A percentile compares a stretch with the other conserved stretches of the same genome.
phyloP scores from a whole-genome alignment of 768 basidiomycete species.

The Porpolomopsis calyptriformis region DNA sequence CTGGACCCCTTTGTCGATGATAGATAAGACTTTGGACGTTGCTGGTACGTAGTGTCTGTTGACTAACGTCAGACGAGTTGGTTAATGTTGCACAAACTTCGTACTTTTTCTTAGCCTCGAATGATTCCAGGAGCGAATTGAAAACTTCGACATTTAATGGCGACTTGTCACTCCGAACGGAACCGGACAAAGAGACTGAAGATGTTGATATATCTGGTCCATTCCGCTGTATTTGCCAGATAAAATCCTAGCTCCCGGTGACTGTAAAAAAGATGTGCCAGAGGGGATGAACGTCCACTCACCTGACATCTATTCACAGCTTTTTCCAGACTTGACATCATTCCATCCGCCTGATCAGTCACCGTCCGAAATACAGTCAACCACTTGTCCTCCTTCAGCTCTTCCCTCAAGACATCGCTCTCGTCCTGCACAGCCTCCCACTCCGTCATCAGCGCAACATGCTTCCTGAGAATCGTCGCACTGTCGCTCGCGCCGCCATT shows the following conservation, averaged over 20 bases:
- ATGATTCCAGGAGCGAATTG: constrained; percentile 58
- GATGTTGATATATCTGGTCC: constrained; percentile 37
- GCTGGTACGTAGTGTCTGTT: constrained; percentile 89
- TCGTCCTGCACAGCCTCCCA: constrained; percentile 79
- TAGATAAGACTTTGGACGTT: constrained; percentile 81
- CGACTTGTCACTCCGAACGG: constrained; percentile 40
- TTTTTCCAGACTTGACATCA: constrained; percentile 96
- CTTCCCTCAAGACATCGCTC: constrained; percentile 73
- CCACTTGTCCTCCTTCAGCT: constrained; percentile 97
- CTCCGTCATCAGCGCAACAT: constrained; percentile 58
- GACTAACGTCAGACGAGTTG: constrained; percentile 9
- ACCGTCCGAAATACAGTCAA: constrained; percentile 90
- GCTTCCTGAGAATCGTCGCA: constrained; percentile 55
- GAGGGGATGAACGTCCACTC: constrained; percentile 18
- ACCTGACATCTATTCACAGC: constrained; percentile 86
- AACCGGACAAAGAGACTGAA: constrained; percentile 34
- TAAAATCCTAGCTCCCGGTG: constrained; percentile 52
- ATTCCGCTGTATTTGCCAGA: constrained; percentile 66
- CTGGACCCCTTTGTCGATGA: constrained; percentile 88
- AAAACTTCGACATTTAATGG: constrained; percentile 52
- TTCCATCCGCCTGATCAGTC: constrained; percentile 89
- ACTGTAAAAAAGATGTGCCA: background rate
- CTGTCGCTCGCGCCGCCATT: constrained; percentile 30
- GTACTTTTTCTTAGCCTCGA: constrained; percentile 84
- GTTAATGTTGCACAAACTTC: constrained; percentile 8